A percentile compares a stretch with the other conserved stretches of the same genome.
Conservation (phyloP, 129 eudicot genomes). For the Silybum marianum region DNA sequence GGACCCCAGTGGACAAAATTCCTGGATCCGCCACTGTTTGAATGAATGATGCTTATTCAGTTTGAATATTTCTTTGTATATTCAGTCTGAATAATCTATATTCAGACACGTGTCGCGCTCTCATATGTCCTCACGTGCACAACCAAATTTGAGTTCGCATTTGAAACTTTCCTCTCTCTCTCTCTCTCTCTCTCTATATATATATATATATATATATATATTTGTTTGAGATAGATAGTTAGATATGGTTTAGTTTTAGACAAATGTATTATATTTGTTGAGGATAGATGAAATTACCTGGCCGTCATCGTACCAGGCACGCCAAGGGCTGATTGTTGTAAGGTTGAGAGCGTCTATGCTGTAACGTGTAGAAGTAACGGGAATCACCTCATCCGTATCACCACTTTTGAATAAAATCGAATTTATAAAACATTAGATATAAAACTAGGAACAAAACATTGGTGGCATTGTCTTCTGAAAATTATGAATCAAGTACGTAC, state of each 20-base stretch:
- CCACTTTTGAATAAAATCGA: conserved; percentile 59
- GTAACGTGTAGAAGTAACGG: conserved; percentile 91
- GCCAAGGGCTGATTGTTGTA: conserved; percentile 76
- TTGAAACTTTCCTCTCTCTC: too few species aligned
- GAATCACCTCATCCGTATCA: conserved; percentile 86
- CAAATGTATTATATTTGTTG: neutral
- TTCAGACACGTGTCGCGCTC: too few species aligned
- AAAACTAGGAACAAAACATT: neutral
- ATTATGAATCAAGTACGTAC: conserved; percentile 48
- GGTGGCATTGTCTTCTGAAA: neutral
- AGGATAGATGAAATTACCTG: conserved; percentile 56
- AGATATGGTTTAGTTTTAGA: neutral
- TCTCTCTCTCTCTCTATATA: too few species aligned
- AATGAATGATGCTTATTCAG: too few species aligned
- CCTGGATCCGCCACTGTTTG: too few species aligned
- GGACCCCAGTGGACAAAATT: too few species aligned
- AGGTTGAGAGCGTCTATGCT: conserved; percentile 80
- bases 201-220: neutral
- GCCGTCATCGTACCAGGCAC: conserved; percentile 92
- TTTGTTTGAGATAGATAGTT: neutral
- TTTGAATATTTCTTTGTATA: too few species aligned
- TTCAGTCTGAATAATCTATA: too few species aligned
- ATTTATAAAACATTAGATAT: neutral
- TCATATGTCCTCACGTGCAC: too few species aligned
- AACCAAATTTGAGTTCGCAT: too few species aligned